Percentiles rank a stretch among this genome's conserved stretches.
Conservation (phyloP, 1,139 yeast genomes). For the Petasospora fabianii region DNA sequence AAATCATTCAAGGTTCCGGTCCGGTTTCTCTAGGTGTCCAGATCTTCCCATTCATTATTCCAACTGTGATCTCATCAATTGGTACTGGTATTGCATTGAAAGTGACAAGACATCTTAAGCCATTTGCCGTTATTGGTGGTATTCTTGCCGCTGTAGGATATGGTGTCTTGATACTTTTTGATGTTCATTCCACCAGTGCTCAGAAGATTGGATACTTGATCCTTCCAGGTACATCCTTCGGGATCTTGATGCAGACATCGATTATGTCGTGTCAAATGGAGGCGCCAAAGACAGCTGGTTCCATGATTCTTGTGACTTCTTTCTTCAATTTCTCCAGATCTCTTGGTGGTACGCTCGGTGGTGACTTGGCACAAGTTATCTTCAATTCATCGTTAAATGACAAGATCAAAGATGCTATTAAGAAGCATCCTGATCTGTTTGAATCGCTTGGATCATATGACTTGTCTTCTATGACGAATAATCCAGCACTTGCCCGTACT, state of each 20-base stretch:
- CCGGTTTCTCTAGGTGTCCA: slow-evolving; percentile 60
- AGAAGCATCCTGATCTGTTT: slow-evolving; percentile 1
- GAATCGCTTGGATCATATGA: not conserved
- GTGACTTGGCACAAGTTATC: slow-evolving; percentile 45
- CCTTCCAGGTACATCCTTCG: slow-evolving; percentile 52
- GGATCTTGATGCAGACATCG: slow-evolving; percentile 50
- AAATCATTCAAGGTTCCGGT: slow-evolving; percentile 41
- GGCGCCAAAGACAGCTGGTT: slow-evolving; percentile 51
- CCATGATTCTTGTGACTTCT: slow-evolving; percentile 47
- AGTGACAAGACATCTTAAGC: slow-evolving; percentile 45
- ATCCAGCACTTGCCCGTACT: not conserved
- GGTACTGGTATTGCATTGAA: slow-evolving; percentile 45
- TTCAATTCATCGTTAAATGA: slow-evolving; percentile 37
- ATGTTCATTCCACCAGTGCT: slow-evolving; percentile 35
- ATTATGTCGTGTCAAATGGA: slow-evolving; percentile 49
- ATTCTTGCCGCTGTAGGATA: slow-evolving; percentile 45
- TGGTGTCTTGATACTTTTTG: slow-evolving; percentile 46
- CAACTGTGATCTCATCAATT: slow-evolving; percentile 45
- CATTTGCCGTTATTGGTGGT: slow-evolving; percentile 42
- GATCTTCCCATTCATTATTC: slow-evolving; percentile 49
- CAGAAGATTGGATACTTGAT: slow-evolving; percentile 52
- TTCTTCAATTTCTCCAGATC: slow-evolving; percentile 45
- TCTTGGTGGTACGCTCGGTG: slow-evolving; percentile 47
- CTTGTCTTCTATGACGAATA: not conserved
- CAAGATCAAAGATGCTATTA: slow-evolving; percentile 2